These are phyloP conservation scores for Russula emetica DNA, from an alignment of 768 basidiomycete species.

Conservation along the genomic window DNA sequence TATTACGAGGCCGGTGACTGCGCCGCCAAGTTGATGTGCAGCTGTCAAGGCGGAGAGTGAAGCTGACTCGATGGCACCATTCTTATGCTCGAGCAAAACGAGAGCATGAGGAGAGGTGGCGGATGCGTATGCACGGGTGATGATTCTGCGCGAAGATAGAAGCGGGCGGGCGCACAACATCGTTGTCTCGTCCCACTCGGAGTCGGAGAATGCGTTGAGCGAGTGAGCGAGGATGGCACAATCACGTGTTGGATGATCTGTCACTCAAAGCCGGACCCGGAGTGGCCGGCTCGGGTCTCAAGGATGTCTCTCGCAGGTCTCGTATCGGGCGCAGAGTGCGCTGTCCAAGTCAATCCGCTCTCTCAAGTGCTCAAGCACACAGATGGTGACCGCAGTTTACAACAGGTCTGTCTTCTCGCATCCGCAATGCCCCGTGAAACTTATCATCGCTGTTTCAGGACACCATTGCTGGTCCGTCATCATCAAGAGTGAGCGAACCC, in stretches of 20 bases:
- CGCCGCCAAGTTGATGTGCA: slow-evolving; percentile 77
- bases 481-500: slow-evolving; percentile 50
- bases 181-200: background rate
- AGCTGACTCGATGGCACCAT: slow-evolving; percentile 75
- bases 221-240: background rate
- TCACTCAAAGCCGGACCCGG: background rate
- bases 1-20: slow-evolving; percentile 74
- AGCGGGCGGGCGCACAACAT: slow-evolving; percentile 20
- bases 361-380: slow-evolving; percentile 87
- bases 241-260: slow-evolving; percentile 19
- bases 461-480: slow-evolving; percentile 67
- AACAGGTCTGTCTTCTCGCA: slow-evolving; percentile 53
- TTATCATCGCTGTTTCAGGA: slow-evolving; percentile 46
- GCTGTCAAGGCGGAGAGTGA: slow-evolving; percentile 91
- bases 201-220: background rate
- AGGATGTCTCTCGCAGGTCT: slow-evolving; percentile 75
- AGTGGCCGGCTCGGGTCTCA: background rate
- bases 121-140: slow-evolving; percentile 53
- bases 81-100: slow-evolving; percentile 85
- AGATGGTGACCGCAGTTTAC: slow-evolving; percentile 82
- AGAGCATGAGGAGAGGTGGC: slow-evolving; percentile 65
- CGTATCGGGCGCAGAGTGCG: slow-evolving; percentile 88
- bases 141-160: background rate
- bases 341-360: slow-evolving; percentile 76
- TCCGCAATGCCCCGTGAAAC: background rate